Evolutionary conservation across 768 basidiomycete genomes (phyloP).

Genomic region (Suillus ampliporus): DNA sequence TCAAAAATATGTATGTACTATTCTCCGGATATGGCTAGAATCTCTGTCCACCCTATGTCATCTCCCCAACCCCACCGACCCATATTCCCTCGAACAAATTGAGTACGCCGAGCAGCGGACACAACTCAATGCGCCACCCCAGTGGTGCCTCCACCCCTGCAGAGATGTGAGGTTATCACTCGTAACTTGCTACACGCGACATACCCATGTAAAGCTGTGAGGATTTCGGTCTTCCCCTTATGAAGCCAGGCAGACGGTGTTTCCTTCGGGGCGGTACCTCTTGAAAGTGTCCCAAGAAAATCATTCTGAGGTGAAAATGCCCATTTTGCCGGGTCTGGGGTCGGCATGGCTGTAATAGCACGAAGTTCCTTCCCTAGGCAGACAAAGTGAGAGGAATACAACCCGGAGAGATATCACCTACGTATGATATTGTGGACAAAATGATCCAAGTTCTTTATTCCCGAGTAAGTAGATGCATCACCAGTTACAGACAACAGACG

Average conservation of each 20-base stretch:
- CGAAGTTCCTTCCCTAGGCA: conserved; percentile 59
- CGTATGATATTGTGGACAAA: conserved; percentile 74
- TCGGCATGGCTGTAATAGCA: conserved; percentile 62
- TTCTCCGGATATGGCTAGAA: no score
- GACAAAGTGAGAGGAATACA: background rate
- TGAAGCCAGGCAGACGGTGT: background rate
- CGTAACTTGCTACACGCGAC: background rate
- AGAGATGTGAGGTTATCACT: background rate
- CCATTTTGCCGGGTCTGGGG: conserved; percentile 63
- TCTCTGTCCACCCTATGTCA: background rate
- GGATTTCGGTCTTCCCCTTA: background rate
- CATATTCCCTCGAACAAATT: background rate
- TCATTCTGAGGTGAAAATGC: conserved; percentile 59
- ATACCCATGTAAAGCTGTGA: background rate
- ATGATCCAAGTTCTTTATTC: conserved; percentile 63
- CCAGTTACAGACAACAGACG: conserved; percentile 22
- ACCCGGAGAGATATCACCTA: conserved; percentile 30
- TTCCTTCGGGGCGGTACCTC: background rate
- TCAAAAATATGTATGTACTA: no score
- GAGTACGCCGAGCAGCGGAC: background rate
- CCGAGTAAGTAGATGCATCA: background rate
- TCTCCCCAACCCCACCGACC: background rate
- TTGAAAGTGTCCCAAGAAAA: background rate
- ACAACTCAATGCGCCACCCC: background rate
- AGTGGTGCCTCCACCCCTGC: background rate